These are phyloP conservation scores for Lupinus albus DNA, from an alignment of 306 rosid genomes.

Conservation along the genomic window DNA sequence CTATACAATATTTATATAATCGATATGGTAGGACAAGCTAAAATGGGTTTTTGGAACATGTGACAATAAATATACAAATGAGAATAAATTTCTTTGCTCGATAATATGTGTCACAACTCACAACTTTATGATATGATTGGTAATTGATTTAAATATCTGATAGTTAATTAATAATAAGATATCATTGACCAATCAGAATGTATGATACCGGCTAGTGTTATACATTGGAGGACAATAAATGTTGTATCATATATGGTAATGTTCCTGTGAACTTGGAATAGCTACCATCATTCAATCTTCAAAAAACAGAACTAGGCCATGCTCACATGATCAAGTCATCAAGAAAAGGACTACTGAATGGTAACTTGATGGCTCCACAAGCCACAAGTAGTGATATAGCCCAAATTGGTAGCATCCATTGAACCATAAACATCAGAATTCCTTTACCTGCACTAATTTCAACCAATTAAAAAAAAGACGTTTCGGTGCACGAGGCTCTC, in stretches of 20 bases:
- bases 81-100: too few relatives aligned
- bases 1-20: neutral
- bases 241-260: too few relatives aligned
- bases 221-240: too few relatives aligned
- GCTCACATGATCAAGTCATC: conserved; percentile 71
- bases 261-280: conserved; percentile 20
- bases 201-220: too few relatives aligned
- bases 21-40: neutral
- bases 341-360: conserved; percentile 60
- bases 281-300: conserved; percentile 6
- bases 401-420: conserved; percentile 87
- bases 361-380: conserved; percentile 71
- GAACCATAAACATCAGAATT: conserved; percentile 48
- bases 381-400: conserved; percentile 63
- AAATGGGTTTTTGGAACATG: neutral
- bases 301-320: conserved; percentile 12
- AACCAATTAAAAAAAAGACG: neutral
- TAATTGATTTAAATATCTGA: too few relatives aligned
- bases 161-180: too few relatives aligned
- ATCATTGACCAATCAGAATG: too few relatives aligned
- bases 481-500: too few relatives aligned
- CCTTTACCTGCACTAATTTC: conserved; percentile 63
- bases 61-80: too few relatives aligned
- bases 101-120: neutral
- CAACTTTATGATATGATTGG: too few relatives aligned